Conservation (phyloP, 2,329 filamentous ascomycete species). For the Tolypocladium guangdongense region DNA sequence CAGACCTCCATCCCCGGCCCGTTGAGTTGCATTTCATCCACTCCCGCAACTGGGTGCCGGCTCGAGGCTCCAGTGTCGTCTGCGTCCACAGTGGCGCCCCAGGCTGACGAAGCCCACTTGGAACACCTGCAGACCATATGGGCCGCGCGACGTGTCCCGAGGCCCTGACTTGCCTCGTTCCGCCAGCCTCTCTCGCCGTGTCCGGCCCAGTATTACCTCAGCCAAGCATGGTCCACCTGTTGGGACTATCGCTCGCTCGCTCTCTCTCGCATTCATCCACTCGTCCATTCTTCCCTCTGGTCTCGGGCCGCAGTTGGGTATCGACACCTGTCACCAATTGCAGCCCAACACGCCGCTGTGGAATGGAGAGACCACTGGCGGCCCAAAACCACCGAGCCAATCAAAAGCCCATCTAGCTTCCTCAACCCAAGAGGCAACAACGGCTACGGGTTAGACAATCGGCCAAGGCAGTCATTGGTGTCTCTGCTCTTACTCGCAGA, state of each 20-base stretch:
- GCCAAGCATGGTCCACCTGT: too few relatives aligned
- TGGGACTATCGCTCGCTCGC: too few relatives aligned
- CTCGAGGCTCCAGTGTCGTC: background rate
- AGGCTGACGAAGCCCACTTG: background rate
- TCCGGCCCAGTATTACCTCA: background rate
- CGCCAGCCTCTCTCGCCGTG: background rate
- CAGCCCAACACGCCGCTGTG: constrained; percentile 19
- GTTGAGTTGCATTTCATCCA: background rate
- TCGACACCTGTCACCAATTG: constrained; percentile 26
- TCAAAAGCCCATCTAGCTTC: constrained; percentile 4
- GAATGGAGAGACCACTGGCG: constrained; percentile 8
- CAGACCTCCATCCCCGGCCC: background rate
- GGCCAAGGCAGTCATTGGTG: background rate
- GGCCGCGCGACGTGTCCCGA: constrained; percentile 2
- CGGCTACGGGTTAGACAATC: background rate
- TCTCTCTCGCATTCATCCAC: background rate
- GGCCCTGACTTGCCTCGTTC: background rate
- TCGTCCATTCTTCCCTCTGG: background rate
- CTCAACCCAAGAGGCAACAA: background rate
- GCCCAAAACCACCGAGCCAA: constrained; percentile 14
- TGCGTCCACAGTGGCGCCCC: background rate
- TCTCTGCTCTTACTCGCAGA: background rate
- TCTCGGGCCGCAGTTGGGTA: constrained; percentile 22
- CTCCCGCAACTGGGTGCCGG: background rate
- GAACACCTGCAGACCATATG: background rate